These are phyloP conservation scores for Phytophthora rubi DNA, from an alignment of 352 stramenopile genomes.

Conservation along the genomic window DNA sequence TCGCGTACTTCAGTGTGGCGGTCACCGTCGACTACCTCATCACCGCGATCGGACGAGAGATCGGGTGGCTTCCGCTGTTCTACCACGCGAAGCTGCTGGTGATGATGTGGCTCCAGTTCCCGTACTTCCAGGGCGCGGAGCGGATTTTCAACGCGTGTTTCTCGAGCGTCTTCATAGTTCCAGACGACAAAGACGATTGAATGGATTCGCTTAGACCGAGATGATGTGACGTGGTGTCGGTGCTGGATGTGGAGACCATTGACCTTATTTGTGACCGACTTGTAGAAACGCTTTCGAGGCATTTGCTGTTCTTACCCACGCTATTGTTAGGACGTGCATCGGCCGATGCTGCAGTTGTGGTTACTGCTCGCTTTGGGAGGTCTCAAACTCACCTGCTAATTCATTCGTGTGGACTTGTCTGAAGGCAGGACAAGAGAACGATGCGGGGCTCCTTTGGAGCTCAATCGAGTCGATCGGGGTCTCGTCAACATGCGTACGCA, in stretches of 20 bases:
- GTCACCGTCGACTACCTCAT: slow-evolving; percentile 77
- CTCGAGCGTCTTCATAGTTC: slow-evolving; percentile 75
- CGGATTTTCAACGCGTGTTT: slow-evolving; percentile 83
- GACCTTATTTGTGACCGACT: neutral
- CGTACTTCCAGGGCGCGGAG: slow-evolving; percentile 88
- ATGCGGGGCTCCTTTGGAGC: slow-evolving; percentile 23
- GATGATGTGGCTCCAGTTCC: slow-evolving; percentile 91
- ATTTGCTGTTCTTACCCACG: slow-evolving; percentile 5
- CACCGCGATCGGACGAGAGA: slow-evolving; percentile 51
- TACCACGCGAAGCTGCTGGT: slow-evolving; percentile 86
- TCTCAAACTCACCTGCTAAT: neutral
- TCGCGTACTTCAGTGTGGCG: slow-evolving; percentile 83
- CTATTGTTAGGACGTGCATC: slow-evolving; percentile 22
- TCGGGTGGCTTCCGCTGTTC: slow-evolving; percentile 87
- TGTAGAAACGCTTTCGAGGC: slow-evolving; percentile 4
- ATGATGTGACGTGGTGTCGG: neutral
- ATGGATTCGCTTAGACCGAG: slow-evolving; percentile 16
- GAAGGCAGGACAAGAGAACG: neutral
- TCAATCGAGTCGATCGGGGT: slow-evolving; percentile 1
- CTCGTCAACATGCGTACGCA: slow-evolving; percentile 17
- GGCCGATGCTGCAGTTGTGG: slow-evolving; percentile 2
- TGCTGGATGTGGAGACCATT: neutral
- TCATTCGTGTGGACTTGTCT: neutral
- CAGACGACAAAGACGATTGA: slow-evolving; percentile 51
- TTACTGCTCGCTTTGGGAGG: neutral